Percentiles rank a stretch among this genome's conserved stretches.
Evolutionary conservation across 2,329 filamentous ascomycete species (phyloP).

Genomic region (Dothideomycetes sp.): DNA sequence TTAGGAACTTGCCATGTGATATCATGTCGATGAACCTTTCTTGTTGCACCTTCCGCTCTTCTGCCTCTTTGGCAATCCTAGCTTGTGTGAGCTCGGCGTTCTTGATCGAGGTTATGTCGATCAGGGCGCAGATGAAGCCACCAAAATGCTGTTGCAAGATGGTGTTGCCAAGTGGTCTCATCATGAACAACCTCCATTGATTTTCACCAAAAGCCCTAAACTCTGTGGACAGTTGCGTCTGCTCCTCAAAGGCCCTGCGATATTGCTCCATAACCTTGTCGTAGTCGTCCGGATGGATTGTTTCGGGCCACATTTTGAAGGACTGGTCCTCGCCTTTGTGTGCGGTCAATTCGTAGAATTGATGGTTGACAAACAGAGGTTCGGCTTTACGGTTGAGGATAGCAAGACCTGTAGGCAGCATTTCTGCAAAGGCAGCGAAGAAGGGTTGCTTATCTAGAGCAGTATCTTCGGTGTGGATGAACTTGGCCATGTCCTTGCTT

Average conservation of each 20-base stretch:
- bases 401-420: slow-evolving; percentile 37
- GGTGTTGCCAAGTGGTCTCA: slow-evolving; percentile 34
- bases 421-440: slow-evolving; percentile 37
- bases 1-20: slow-evolving; percentile 20
- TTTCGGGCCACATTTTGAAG: slow-evolving; percentile 38
- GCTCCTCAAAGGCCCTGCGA: slow-evolving; percentile 31
- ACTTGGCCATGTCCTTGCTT: not conserved
- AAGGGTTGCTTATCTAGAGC: slow-evolving; percentile 31
- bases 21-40: slow-evolving; percentile 41
- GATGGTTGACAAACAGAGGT: slow-evolving; percentile 38
- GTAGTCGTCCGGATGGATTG: slow-evolving; percentile 36
- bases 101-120: slow-evolving; percentile 39
- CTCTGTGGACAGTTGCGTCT: slow-evolving; percentile 33
- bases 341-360: slow-evolving; percentile 38
- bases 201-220: slow-evolving; percentile 31
- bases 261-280: slow-evolving; percentile 37
- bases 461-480: not conserved
- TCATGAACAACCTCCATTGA: slow-evolving; percentile 34
- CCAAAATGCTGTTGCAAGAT: slow-evolving; percentile 28
- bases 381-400: slow-evolving; percentile 37
- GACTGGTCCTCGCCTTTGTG: slow-evolving; percentile 30
- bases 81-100: slow-evolving; percentile 34
- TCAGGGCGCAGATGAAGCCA: slow-evolving; percentile 38
- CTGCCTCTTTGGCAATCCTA: slow-evolving; percentile 34
- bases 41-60: slow-evolving; percentile 37